Conservation (phyloP, 192 early-diverging fungal species). For the Podila minutissima region DNA sequence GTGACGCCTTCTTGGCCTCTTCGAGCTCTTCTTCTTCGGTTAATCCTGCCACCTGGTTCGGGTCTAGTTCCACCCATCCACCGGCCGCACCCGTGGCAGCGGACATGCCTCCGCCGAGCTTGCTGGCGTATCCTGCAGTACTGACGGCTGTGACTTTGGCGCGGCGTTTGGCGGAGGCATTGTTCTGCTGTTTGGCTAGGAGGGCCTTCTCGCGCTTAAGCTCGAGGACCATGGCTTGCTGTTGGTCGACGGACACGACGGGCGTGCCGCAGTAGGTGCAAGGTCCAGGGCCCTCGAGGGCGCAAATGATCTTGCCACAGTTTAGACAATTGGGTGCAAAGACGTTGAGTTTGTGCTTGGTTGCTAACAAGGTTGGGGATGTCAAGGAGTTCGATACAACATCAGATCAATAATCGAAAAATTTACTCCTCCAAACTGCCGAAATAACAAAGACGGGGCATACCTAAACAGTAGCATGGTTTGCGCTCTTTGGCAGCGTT, state of each 20-base stretch:
- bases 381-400: neutral
- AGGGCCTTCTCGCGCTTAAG: slow-evolving; percentile 57
- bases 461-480: slow-evolving; percentile 62
- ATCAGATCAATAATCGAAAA: neutral
- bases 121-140: slow-evolving; percentile 55
- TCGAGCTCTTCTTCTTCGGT: slow-evolving; percentile 57
- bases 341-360: slow-evolving; percentile 60
- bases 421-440: neutral
- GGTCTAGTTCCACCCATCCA: slow-evolving; percentile 20
- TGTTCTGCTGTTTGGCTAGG: slow-evolving; percentile 43
- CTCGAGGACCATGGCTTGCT: slow-evolving; percentile 57
- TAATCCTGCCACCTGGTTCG: slow-evolving; percentile 21
- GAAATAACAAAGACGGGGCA: neutral
- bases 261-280: slow-evolving; percentile 65
- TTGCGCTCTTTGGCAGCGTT: slow-evolving; percentile 54
- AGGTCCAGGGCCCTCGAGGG: slow-evolving; percentile 61
- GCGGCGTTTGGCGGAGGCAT: slow-evolving; percentile 26
- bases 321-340: slow-evolving; percentile 66
- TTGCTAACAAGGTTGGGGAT: slow-evolving; percentile 42
- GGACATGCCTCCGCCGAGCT: slow-evolving; percentile 53
- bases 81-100: slow-evolving; percentile 28
- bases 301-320: slow-evolving; percentile 71
- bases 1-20: slow-evolving; percentile 44
- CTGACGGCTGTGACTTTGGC: slow-evolving; percentile 37
- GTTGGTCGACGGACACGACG: slow-evolving; percentile 63